Conservation (phyloP, 805 yeast species). For the Candida dendrica region DNA sequence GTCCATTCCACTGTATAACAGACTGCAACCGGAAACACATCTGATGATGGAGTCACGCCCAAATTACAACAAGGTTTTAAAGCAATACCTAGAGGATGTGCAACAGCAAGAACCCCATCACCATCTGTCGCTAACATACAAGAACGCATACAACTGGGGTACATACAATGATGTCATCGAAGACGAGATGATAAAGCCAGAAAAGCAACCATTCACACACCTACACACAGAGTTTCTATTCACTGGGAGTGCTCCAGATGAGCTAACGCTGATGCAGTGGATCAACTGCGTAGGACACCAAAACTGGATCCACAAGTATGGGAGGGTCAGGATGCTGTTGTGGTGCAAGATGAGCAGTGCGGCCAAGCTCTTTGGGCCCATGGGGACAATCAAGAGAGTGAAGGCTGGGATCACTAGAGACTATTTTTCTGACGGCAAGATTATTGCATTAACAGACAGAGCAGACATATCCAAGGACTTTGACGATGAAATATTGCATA, state of each 20-base stretch:
- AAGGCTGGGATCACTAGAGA: constrained; percentile 62
- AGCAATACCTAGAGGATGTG: not conserved
- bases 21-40: not conserved
- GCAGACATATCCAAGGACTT: constrained; percentile 14
- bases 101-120: not conserved
- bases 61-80: not conserved
- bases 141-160: not conserved
- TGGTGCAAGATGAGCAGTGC: constrained; percentile 61
- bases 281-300: constrained; percentile 56
- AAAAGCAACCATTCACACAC: not conserved
- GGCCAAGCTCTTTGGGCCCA: constrained; percentile 51
- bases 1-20: not conserved
- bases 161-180: not conserved
- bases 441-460: constrained; percentile 43
- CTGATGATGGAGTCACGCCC: not conserved
- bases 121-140: not conserved
- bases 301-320: constrained; percentile 70
- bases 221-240: constrained; percentile 50
- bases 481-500: constrained; percentile 11
- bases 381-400: constrained; percentile 44
- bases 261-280: constrained; percentile 70
- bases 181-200: not conserved
- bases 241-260: constrained; percentile 56
- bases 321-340: constrained; percentile 67
- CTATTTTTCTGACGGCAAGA: constrained; percentile 48